Evolutionary conservation across 306 rosid species (phyloP).

Genomic region (Vigna mungo): DNA sequence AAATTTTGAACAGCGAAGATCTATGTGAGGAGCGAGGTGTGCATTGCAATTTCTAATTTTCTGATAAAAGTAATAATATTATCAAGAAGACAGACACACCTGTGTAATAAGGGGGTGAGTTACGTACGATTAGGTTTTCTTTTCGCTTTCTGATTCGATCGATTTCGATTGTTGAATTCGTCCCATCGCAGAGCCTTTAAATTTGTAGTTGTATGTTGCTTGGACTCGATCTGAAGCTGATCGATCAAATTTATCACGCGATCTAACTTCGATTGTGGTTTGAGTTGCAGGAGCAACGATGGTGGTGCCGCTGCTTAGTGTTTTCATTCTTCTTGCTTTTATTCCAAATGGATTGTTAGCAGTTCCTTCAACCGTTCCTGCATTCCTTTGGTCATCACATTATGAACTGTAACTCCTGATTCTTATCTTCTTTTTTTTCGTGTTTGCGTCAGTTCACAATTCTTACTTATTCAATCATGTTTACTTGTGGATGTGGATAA

Average conservation of each 20-base stretch:
- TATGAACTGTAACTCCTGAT: conserved; percentile 44
- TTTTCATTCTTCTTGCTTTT: conserved; percentile 52
- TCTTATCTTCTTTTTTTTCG: neutral
- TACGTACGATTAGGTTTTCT: conserved; percentile 11
- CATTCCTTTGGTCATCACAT: conserved; percentile 89
- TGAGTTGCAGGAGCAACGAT: conserved; percentile 44
- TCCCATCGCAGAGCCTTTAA: neutral
- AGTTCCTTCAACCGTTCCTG: conserved; percentile 74
- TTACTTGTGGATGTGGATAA: conserved; percentile 2
- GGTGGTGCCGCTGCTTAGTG: conserved; percentile 47
- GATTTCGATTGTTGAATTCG: conserved; percentile 29
- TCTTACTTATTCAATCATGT: neutral
- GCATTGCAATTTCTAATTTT: neutral
- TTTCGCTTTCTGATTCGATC: neutral
- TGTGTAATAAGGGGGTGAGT: conserved; percentile 20
- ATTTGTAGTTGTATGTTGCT: conserved; percentile 16
- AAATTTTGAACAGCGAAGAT: neutral
- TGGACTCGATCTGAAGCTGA: conserved; percentile 29
- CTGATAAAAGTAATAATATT: neutral
- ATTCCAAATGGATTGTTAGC: conserved; percentile 56
- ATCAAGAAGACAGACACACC: neutral
- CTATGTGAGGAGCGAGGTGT: neutral
- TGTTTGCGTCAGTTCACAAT: neutral
- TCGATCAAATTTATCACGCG: conserved; percentile 3
- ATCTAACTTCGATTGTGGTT: conserved; percentile 23